phyloP scores from a whole-genome alignment of 139 green algal species.

The Micromonas commoda region DNA sequence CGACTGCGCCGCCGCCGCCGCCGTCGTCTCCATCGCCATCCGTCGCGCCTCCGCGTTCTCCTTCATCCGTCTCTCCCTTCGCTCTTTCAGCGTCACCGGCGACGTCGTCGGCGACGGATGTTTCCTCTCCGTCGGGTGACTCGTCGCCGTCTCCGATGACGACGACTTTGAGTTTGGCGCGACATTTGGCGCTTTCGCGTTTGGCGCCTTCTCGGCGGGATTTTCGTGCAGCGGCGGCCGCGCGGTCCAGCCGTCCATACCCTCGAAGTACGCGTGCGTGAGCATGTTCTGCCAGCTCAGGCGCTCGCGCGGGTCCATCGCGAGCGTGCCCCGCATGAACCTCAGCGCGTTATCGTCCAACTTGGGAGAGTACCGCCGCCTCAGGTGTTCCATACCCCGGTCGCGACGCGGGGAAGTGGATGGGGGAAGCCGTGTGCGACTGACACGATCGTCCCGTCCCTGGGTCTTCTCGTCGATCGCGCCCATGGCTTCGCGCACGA shows the following conservation, averaged over 20 bases:
- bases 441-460: not conserved
- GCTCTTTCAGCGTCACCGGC: too few relatives aligned
- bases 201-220: too few relatives aligned
- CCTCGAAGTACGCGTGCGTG: constrained; percentile 59
- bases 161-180: too few relatives aligned
- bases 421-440: constrained; percentile 24
- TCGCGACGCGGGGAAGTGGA: too few relatives aligned
- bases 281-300: constrained; percentile 38
- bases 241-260: constrained; percentile 31
- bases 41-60: not conserved
- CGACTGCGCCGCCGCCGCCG: not conserved
- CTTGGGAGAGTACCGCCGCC: constrained; percentile 42
- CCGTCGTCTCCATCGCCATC: not conserved
- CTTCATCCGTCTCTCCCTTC: not conserved
- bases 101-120: too few relatives aligned
- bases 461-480: constrained; percentile 32
- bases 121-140: too few relatives aligned
- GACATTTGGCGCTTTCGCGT: too few relatives aligned
- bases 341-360: constrained; percentile 44
- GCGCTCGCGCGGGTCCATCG: constrained; percentile 14
- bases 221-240: too few relatives aligned
- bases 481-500: constrained; percentile 53
- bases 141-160: too few relatives aligned
- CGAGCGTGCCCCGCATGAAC: constrained; percentile 51
- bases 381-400: too few relatives aligned